Conservation (phyloP, 768 basidiomycete species). For the Leccinum obscurum region DNA sequence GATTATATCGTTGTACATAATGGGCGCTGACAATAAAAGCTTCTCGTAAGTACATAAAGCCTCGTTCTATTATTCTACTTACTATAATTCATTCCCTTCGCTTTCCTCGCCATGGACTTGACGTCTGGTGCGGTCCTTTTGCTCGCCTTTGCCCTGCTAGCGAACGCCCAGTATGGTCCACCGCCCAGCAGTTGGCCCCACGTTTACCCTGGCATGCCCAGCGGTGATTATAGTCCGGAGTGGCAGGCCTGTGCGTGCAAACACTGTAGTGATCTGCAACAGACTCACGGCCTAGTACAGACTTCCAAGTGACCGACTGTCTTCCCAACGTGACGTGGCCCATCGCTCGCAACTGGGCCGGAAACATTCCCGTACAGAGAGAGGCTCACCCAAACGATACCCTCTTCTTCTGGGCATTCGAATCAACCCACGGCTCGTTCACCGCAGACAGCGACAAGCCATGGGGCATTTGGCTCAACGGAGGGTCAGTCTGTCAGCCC, state of each 20-base stretch:
- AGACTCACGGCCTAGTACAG: constrained; percentile 31
- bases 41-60: too few relatives aligned
- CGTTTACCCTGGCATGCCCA: constrained; percentile 44
- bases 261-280: neutral
- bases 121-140: constrained; percentile 9
- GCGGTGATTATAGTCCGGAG: constrained; percentile 48
- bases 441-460: constrained; percentile 48
- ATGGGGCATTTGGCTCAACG: constrained; percentile 76
- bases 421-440: constrained; percentile 56
- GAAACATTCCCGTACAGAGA: constrained; percentile 63
- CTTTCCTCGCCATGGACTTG: constrained; percentile 22
- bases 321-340: constrained; percentile 65
- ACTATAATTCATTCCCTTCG: constrained; percentile 6
- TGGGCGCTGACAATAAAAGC: neutral
- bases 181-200: constrained; percentile 40
- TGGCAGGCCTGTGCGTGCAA: constrained; percentile 62
- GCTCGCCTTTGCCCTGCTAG: constrained; percentile 10
- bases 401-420: constrained; percentile 66
- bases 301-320: constrained; percentile 55
- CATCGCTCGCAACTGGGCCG: constrained; percentile 55
- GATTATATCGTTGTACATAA: too few relatives aligned
- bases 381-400: constrained; percentile 62
- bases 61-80: constrained; percentile 7
- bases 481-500: constrained; percentile 47
- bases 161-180: constrained; percentile 24